Base-by-base conservation (phyloP, 805 yeast genomes). In the Candida insectalens region DNA sequence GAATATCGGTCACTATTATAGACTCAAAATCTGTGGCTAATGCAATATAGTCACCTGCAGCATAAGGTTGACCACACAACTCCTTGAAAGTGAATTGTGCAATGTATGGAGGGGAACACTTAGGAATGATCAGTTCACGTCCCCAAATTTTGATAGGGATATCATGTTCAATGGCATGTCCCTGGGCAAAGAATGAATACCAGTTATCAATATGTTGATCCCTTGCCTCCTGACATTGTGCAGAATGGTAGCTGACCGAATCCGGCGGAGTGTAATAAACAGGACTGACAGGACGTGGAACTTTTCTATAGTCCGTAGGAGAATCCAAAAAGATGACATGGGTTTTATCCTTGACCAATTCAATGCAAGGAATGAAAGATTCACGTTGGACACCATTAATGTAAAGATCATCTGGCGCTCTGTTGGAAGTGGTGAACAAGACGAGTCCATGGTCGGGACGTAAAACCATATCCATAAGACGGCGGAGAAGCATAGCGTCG, bases 361-460 rank as follows among this genome's bases (percentile, higher is more conserved):
- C 77, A 34, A 92, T 92, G 48, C 96, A 88, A 2, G 98, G 98
- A 35, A 92, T 70, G 49, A 92, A 92, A 13, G 88, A 77, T 40
- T 79, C 83, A 45, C 98, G 67, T 59, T 92, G 98, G 31, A 92
- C 80, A 23, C 98, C 98, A 54, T 92, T 87, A 47, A 83, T 74
- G 62, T 92, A 92, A 36, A 92, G 65, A 42, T 87, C 96, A 55
- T 83, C 92, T 0, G 98, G 98, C 1, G 88, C 88, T 46, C 98
- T 74, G 57, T 92, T 92, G 6, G 96, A 85, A 2, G 98, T 92
- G 19, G 95, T 88, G 63, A 92, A 88, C 7, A 92, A 60, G 2
- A 88, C 77, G 16, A 88, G 77, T 1, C 97, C 97, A 49, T 81
- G 80, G 34, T 78, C 72, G 1, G 77, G 73, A 30, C 80, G 71